Conservation (phyloP, 139 green algal genomes). For the Auxenochlorella pyrenoidosa region DNA sequence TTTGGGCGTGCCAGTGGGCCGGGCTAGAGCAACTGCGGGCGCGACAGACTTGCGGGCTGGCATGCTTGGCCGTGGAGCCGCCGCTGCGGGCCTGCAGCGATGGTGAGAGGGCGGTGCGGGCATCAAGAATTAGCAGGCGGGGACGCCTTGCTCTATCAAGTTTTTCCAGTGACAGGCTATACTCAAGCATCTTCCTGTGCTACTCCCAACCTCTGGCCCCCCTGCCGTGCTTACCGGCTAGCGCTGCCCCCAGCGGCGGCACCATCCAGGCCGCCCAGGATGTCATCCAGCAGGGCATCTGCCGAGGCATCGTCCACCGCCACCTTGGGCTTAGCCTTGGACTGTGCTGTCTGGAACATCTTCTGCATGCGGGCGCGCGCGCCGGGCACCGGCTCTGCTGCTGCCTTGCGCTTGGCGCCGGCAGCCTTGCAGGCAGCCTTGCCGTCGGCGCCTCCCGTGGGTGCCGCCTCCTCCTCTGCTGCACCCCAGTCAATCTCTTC, state of each 20-base stretch:
- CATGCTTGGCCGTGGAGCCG: neutral
- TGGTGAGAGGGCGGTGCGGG: neutral
- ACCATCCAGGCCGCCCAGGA: constrained; percentile 69
- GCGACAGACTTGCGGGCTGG: neutral
- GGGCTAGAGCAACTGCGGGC: neutral
- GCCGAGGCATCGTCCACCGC: constrained; percentile 43
- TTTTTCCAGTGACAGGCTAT: no score
- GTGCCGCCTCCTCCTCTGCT: constrained; percentile 39
- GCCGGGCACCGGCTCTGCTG: constrained; percentile 33
- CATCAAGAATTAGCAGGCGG: neutral
- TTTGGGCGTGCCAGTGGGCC: constrained; percentile 27
- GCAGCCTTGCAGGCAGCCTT: constrained; percentile 1
- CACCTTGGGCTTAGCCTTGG: constrained; percentile 37
- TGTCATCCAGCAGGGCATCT: constrained; percentile 85
- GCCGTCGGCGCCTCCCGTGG: neutral
- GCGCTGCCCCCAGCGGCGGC: neutral
- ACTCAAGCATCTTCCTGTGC: neutral
- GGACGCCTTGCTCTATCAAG: no score
- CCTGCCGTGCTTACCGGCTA: neutral
- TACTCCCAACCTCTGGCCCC: neutral
- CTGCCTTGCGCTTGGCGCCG: constrained; percentile 41
- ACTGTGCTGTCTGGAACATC: constrained; percentile 63
- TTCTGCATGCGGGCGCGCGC: constrained; percentile 57
- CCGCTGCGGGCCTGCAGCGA: neutral
- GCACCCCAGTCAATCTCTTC: constrained; percentile 89